A percentile compares a stretch with the other conserved stretches of the same genome.
Evolutionary conservation across 129 eudicot genomes (phyloP).

Genomic region (Artemisia argyi): DNA sequence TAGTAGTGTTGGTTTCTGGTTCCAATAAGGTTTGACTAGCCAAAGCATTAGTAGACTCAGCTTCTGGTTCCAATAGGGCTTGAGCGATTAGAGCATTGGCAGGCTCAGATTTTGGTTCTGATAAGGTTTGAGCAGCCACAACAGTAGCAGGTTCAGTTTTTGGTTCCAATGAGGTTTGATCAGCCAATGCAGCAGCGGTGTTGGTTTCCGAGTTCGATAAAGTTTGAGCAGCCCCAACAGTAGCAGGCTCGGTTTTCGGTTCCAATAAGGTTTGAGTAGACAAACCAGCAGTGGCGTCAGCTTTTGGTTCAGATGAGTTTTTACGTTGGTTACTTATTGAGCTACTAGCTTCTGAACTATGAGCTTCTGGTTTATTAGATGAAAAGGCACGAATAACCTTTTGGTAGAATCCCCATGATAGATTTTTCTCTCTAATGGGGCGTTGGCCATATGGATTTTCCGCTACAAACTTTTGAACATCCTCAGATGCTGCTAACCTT

Average conservation of each 20-base stretch:
- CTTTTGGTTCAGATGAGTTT: conserved; percentile 11
- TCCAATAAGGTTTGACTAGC: background rate
- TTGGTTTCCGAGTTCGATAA: conserved; percentile 1
- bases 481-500: conserved; percentile 54
- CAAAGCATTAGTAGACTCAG: background rate
- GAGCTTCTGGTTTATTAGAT: conserved; percentile 27
- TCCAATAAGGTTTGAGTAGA: conserved; percentile 2
- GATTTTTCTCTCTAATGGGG: conserved; percentile 52
- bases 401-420: conserved; percentile 63
- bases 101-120: background rate
- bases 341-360: conserved; percentile 23
- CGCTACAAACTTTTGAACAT: conserved; percentile 68
- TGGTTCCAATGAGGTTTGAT: conserved; percentile 9
- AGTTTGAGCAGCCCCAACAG: background rate
- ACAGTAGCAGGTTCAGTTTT: background rate
- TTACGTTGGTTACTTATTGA: background rate
- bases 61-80: conserved; percentile 6
- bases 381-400: conserved; percentile 41
- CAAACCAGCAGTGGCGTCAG: background rate
- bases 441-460: conserved; percentile 74
- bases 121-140: conserved; percentile 4
- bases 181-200: background rate
- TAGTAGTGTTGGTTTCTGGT: background rate
- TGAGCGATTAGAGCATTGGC: background rate
- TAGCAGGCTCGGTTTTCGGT: background rate